phyloP scores from a whole-genome alignment of 495 filamentous ascomycete genomes.

The Durotheca rogersii region DNA sequence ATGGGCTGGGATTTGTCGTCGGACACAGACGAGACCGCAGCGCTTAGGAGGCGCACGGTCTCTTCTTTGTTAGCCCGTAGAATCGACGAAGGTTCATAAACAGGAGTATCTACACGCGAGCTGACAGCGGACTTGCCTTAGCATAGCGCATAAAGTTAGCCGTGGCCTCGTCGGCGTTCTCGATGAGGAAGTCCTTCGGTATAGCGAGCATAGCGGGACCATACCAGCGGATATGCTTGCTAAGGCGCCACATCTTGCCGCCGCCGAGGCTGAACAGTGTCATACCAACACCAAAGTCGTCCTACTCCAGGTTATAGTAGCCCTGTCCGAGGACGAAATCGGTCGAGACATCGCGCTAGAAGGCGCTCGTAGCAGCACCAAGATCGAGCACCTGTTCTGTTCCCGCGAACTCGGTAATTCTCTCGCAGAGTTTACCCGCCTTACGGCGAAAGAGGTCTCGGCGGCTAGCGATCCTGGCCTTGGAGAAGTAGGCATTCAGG shows the following conservation, averaged over 20 bases:
- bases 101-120: neutral
- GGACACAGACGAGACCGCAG: conserved; percentile 12
- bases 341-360: conserved; percentile 23
- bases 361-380: conserved; percentile 36
- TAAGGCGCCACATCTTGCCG: conserved; percentile 30
- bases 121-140: conserved; percentile 10
- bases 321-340: conserved; percentile 34
- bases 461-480: conserved; percentile 25
- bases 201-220: conserved; percentile 26
- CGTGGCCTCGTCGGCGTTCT: conserved; percentile 22
- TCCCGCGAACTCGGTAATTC: conserved; percentile 20
- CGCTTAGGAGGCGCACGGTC: too few relatives aligned
- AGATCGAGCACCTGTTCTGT: conserved; percentile 25
- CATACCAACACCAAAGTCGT: conserved; percentile 30
- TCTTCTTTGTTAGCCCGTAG: too few relatives aligned
- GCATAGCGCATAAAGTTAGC: conserved; percentile 29
- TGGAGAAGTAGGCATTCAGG: conserved; percentile 30
- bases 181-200: conserved; percentile 26
- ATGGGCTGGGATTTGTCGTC: conserved; percentile 17
- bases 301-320: conserved; percentile 31
- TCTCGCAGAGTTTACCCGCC: conserved; percentile 31
- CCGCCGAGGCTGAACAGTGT: conserved; percentile 10
- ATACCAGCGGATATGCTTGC: conserved; percentile 32
- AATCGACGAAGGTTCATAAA: too few relatives aligned
- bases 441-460: conserved; percentile 24